Conservation (phyloP, 345 rosid genomes). For the Hirschfeldia incana region DNA sequence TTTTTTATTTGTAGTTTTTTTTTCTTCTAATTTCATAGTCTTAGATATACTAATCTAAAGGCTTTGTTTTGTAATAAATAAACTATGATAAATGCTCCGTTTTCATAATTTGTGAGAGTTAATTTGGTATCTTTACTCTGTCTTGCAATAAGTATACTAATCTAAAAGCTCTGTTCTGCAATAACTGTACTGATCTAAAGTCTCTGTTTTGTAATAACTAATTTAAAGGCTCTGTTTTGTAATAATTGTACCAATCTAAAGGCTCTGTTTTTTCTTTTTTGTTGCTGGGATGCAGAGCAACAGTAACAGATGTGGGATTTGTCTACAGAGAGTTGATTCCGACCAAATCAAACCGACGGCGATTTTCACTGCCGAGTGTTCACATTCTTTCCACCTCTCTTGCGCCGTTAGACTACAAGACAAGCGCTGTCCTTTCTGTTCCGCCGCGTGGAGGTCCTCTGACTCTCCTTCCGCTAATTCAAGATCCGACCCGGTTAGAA, state of each 20-base stretch:
- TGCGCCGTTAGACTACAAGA: slow-evolving; percentile 56
- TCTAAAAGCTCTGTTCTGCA: background rate
- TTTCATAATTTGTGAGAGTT: too few species aligned
- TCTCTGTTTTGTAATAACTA: background rate
- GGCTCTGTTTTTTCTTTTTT: background rate
- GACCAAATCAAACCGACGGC: slow-evolving; percentile 60
- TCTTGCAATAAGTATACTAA: background rate
- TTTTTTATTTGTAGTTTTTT: background rate
- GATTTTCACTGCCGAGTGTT: slow-evolving; percentile 87
- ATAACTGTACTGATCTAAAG: background rate
- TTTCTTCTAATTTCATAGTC: background rate
- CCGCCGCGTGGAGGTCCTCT: slow-evolving; percentile 51
- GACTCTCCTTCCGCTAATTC: background rate
- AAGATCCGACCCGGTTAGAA: slow-evolving; percentile 24
- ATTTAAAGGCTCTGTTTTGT: background rate
- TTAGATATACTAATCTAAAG: background rate
- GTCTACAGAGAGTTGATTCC: slow-evolving; percentile 57
- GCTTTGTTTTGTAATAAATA: background rate
- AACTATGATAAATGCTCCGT: too few species aligned
- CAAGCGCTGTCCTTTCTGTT: slow-evolving; percentile 77
- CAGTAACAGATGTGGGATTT: slow-evolving; percentile 66
- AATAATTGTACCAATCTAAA: background rate
- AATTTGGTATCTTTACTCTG: background rate
- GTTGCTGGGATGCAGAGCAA: slow-evolving; percentile 37
- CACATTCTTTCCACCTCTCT: slow-evolving; percentile 78